These are phyloP conservation scores for Trametes maxima DNA, from an alignment of 768 basidiomycete genomes.

Conservation along the genomic window DNA sequence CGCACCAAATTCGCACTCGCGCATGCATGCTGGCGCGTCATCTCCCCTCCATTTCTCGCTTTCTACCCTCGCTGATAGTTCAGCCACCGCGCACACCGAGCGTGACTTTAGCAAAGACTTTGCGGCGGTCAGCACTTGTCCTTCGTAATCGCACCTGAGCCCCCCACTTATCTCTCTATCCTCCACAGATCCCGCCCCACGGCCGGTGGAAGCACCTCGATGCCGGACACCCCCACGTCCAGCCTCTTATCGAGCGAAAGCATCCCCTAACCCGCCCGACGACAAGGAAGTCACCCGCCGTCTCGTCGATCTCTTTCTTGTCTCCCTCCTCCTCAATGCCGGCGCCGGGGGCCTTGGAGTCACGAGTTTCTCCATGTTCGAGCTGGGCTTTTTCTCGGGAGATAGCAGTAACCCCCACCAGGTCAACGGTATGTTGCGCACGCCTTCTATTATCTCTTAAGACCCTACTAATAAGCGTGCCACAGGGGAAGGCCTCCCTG, in stretches of 20 bases:
- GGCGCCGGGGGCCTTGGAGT: conserved; percentile 94
- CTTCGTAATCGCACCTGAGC: neutral
- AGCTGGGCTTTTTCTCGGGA: conserved; percentile 78
- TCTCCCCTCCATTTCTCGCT: no score
- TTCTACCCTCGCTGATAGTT: no score
- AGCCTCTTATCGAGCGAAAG: conserved; percentile 55
- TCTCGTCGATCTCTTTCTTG: conserved; percentile 85
- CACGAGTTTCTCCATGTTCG: conserved; percentile 90
- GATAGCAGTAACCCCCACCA: conserved; percentile 58
- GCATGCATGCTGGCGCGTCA: no score
- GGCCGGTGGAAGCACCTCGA: conserved; percentile 92
- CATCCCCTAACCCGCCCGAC: conserved; percentile 44
- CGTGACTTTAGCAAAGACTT: conserved; percentile 80
- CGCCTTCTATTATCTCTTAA: neutral
- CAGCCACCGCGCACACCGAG: no score
- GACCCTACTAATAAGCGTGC: neutral
- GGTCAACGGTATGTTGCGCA: conserved; percentile 70
- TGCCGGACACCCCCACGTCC: conserved; percentile 63
- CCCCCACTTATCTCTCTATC: neutral
- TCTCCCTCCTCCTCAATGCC: conserved; percentile 92
- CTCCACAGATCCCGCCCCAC: conserved; percentile 75
- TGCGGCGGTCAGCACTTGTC: conserved; percentile 47
- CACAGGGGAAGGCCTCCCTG: conserved; percentile 70
- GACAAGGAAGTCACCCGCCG: conserved; percentile 66
- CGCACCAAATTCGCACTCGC: no score